Conservation (phyloP, 768 basidiomycete species). For the Cantharellus cinnabarinus region DNA sequence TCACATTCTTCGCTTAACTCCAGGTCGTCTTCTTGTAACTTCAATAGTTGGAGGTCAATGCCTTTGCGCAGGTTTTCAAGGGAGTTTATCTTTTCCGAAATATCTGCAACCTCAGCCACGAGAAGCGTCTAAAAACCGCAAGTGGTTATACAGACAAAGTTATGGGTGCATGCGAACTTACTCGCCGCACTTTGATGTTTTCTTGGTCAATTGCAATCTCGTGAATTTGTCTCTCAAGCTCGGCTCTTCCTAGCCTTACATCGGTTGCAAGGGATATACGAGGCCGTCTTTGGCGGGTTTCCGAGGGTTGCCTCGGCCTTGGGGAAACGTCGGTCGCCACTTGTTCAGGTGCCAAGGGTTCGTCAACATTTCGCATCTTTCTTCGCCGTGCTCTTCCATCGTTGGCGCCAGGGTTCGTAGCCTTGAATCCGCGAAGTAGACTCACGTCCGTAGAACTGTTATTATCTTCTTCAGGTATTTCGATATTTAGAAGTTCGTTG, state of each 20-base stretch:
- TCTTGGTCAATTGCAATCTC: constrained; percentile 87
- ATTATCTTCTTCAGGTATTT: constrained; percentile 50
- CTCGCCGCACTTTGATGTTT: constrained; percentile 74
- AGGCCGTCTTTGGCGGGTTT: constrained; percentile 31
- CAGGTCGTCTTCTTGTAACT: constrained; percentile 82
- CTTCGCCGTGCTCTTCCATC: constrained; percentile 53
- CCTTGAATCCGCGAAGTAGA: constrained; percentile 78
- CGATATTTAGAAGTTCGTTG: constrained; percentile 46
- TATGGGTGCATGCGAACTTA: constrained; percentile 18
- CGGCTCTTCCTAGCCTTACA: constrained; percentile 57
- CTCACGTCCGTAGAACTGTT: constrained; percentile 49
- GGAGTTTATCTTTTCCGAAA: constrained; percentile 73
- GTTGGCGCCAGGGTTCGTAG: constrained; percentile 82
- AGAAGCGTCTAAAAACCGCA: constrained; percentile 44
- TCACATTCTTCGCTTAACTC: constrained; percentile 90
- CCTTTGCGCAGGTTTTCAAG: constrained; percentile 62
- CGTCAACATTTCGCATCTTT: constrained; percentile 61
- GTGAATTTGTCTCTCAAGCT: constrained; percentile 59
- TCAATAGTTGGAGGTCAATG: constrained; percentile 64
- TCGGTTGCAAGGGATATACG: constrained; percentile 7
- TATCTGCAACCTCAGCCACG: constrained; percentile 70
- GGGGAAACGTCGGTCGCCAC: constrained; percentile 1
- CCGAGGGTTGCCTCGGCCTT: constrained; percentile 31
- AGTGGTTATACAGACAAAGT: background rate
- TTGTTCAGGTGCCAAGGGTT: constrained; percentile 27